Base-by-base conservation (phyloP, 2,329 filamentous ascomycete species). In the Clonostachys rhizophaga region DNA sequence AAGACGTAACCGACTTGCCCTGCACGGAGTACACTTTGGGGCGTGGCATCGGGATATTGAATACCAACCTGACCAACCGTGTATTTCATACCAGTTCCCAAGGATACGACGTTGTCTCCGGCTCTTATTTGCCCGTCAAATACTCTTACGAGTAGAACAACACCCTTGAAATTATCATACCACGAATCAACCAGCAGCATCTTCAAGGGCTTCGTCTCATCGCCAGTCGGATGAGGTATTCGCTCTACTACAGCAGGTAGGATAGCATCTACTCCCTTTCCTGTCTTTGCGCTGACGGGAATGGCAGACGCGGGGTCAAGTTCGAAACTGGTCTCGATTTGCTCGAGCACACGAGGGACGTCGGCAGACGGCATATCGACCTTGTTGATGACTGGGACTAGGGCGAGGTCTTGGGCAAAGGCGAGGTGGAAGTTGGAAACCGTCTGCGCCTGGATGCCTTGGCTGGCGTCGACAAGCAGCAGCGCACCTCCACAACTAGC, bases 391-490 rank as follows among this genome's bases (percentile, higher is more conserved):
- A 99, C 89, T 0, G 94, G 94, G 5, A 99, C 83, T 51, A 99
- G 79, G 18, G 84, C 78, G 45, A 99, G 71, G 14, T 90, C 89
- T 65, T 97, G 90, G 2, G 92, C 85, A 67, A 99, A 99, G 8
- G 94, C 94, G 20, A 97, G 82, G 64, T 97, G 96, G 70, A 99
- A 99, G 67, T 99, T 99, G 51, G 94, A 94, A 9, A 99, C 94
- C 0, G 94, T 99, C 73, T 99, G 94, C 6, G 94, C 94, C 70
- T 99, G 94, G 3, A 99, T 85, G 42, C 94, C 94, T 68, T 99
- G 94, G 56, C 89, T 95, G 8, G 92, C 94, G 74, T 99, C 94
- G 4, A 99, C 92, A 2, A 99, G 81, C 45, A 99, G 76, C 50
- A 99, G 66, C 1, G 94, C 92, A 44, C 94, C 95, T 53, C 91